Base-by-base conservation (phyloP, 2,329 filamentous ascomycete species). In the Ceratocystis albifundus region DNA sequence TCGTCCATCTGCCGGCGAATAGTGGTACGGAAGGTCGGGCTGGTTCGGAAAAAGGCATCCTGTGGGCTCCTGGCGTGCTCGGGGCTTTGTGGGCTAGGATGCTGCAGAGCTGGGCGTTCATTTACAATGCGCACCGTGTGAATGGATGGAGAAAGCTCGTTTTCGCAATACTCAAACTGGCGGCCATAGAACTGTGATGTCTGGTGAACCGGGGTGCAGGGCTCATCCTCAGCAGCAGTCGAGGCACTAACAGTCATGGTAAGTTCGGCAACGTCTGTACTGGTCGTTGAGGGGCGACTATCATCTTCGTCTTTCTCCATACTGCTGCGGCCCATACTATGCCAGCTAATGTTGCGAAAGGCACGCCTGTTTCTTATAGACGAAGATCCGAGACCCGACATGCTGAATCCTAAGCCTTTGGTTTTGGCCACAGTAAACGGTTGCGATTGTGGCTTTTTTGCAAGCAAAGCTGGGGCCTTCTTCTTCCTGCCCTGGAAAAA, bases 61-160 rank as follows among this genome's bases (percentile, higher is more conserved):
- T 64, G 63, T 2, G 64, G 44, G 41, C 66, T 68, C 4, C 62
- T 45, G 7, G 20, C 45, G 32, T 62, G 44, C n/a, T 64, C 62
- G 4, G 62, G 62, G n/a, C 66, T 68, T 22, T 68, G 66, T 10
- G 66, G 66, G 28, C 66, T 68, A 17, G 66, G 66, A 28, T 68
- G 66, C 25, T 66, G 66, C 12, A 68, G n/a, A 25, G 65, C 64
- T 4, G 64, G 66, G 22, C 59, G 64, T 22, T 64, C 65, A 12
- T 63, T 61, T 12, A 68, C 66, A 50, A 68, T 61, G 12, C 66
- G 66, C 17, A 68, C 66, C 20, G 66, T 68, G 50, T 62, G 64
- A n/a, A 61, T 61, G 4, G 66, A 68, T 17, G 66, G 45, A n/a
- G 66, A 65, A 28, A 68, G 36, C 8, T 68, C 63, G 12, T 44